Evolutionary conservation across 164 flowering plant species (phyloP), one percentile per base, ranked within the genome.

Genomic region (Vitis cinerea): DNA sequence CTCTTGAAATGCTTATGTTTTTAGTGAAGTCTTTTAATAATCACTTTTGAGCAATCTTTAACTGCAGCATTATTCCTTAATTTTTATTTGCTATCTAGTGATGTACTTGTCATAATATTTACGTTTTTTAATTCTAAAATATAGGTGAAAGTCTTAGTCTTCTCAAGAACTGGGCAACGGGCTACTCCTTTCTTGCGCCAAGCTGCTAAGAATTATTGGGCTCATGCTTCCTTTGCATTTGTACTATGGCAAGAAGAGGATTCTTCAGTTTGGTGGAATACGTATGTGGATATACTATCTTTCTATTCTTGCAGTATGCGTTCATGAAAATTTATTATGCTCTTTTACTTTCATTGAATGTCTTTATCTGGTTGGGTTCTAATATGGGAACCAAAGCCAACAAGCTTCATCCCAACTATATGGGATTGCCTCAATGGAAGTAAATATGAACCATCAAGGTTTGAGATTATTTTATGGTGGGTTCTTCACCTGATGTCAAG

Each of bases 131-230:
- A 37, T 62, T 48, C 37, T 75, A 61, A 52, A 14, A 69, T 12
- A 47, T 69, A 93, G 98, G 95, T 93, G 57, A 93, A 89, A 82
- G 93, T 91, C 47, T 84, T 96, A 67, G 79, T 79, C 79, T 89
- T 93, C 85, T 90, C 98, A 67, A 79, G 80, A 77, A 88, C 95
- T 5, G 99, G 99, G 79, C 88, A 89, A 68, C 97, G 99, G 66
- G 98, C 98, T 51, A 82, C 94, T 71, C 98, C 98, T 29, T 84
- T 88, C 73, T 66, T 93, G 67, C 93, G 98, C 19, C 89, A 88
- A 77, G 85, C 89, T 81, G 93, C 93, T 4, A 88, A 68, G 68
- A 77, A 80, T 37, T 91, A 91, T 78, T 81, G 86, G 86, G 71
- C 84, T 65, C 85, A 87, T 83, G 90, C 90, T 51, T 86, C 97